Base-by-base conservation (phyloP, 352 stramenopile genomes). In the Pythium rishiriense region DNA sequence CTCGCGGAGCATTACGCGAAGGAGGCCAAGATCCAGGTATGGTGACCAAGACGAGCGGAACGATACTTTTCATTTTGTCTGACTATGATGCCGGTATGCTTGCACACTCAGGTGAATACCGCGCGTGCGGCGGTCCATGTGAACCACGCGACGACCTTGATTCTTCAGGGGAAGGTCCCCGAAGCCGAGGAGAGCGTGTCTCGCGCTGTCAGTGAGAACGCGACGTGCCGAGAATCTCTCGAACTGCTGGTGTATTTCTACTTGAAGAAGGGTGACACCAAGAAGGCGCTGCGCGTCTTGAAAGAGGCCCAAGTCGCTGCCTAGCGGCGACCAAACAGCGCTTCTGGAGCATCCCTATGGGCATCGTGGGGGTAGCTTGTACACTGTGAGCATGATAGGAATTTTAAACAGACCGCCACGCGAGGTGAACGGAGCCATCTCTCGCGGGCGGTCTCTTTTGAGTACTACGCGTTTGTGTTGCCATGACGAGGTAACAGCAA, bases 171-270 rank as follows among this genome's bases (percentile, higher is more conserved):
- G 43, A 83, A 83, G 66, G 79, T 83, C 24, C 72, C 77, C 17
- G 82, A 93, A 58, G 87, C 87, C 0, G 87, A 96, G 49, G 85
- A 94, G 56, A 94, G 84, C 50, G 87, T 96, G 21, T 92, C 87
- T 57, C 82, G 83, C 29, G 87, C 87, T 10, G 87, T 96, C 29
- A 77, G 87, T 42, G 81, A 91, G 75, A 93, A 87, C 58, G 81
- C 83, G 9, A 88, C 86, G 55, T 94, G 82, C 63, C 83, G 83
- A 47, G 85, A 92, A 66, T 93, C 87, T 63, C 78, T 96, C 28
- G 83, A 93, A 67, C 68, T 94, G 39, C 74, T 96, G 73, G 87
- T 96, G 57, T 96, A 96, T 72, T 85, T 96, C 55, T 69, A 93
- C 61, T 68, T 96, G 49, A 93, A 91, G 78, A 96, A 96, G 75